Evolutionary conservation across 1,284 basidiomycete species (phyloP).

Genomic region (Erythrobasidium hasegawianum): DNA sequence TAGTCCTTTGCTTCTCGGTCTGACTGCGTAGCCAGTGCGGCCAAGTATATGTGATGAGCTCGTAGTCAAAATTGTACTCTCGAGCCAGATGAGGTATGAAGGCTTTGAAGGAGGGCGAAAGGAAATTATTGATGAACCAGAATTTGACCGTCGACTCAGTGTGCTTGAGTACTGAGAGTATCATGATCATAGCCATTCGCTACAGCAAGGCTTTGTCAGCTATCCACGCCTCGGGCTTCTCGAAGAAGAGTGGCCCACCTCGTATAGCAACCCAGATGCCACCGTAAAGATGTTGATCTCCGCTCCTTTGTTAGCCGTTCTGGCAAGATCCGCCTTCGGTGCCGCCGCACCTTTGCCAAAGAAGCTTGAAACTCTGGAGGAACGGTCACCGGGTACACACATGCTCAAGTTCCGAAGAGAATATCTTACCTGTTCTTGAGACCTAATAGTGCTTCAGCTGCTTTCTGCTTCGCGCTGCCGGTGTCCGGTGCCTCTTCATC

Average conservation of each 20-base stretch:
- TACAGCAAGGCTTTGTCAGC: slow-evolving; percentile 48
- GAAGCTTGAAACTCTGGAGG: slow-evolving; percentile 35
- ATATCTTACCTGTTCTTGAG: slow-evolving; percentile 38
- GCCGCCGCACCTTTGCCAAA: slow-evolving; percentile 25
- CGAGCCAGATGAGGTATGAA: slow-evolving; percentile 88
- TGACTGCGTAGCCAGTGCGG: slow-evolving; percentile 94
- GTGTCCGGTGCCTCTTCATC: slow-evolving; percentile 50
- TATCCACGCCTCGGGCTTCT: slow-evolving; percentile 7
- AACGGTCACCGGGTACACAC: background rate
- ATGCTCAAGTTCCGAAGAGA: background rate
- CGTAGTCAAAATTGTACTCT: slow-evolving; percentile 90
- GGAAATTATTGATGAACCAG: slow-evolving; percentile 99
- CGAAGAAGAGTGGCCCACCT: slow-evolving; percentile 59
- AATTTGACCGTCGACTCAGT: slow-evolving; percentile 93
- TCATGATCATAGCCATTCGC: slow-evolving; percentile 98
- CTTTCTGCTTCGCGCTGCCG: slow-evolving; percentile 1
- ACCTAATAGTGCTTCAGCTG: slow-evolving; percentile 9
- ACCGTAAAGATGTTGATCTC: slow-evolving; percentile 99
- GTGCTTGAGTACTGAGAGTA: slow-evolving; percentile 87
- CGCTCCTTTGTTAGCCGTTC: slow-evolving; percentile 56
- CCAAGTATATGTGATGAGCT: slow-evolving; percentile 98
- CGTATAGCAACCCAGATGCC: slow-evolving; percentile 91
- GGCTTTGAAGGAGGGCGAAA: slow-evolving; percentile 91
- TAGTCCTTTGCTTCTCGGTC: slow-evolving; percentile 94
- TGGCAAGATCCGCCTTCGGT: slow-evolving; percentile 6